A percentile compares a stretch with the other conserved stretches of the same genome.
These are phyloP conservation scores for Stentor coeruleus DNA, from an alignment of 73 alveolate genomes.

Conservation along the genomic window DNA sequence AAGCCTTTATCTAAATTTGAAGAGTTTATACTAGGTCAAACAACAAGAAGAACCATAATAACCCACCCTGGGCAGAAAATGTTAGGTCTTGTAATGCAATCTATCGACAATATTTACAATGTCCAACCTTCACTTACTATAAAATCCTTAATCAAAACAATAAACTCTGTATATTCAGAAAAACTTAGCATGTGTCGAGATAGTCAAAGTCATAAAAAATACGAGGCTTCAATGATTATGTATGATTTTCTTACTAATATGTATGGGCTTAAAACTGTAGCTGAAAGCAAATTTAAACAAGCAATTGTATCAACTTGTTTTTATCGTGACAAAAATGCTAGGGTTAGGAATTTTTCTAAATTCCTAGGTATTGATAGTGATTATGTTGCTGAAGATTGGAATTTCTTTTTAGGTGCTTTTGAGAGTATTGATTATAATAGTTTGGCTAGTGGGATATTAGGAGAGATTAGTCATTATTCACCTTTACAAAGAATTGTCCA, in stretches of 20 bases:
- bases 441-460: background rate
- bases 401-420: background rate
- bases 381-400: background rate
- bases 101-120: background rate
- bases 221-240: background rate
- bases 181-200: background rate
- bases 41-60: background rate
- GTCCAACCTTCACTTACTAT: background rate
- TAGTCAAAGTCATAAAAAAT: background rate
- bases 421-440: background rate
- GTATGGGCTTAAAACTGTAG: conserved; percentile 26
- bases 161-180: background rate
- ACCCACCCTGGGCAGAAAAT: conserved; percentile 13
- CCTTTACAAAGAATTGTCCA: background rate
- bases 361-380: background rate
- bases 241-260: conserved; percentile 2
- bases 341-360: conserved; percentile 4
- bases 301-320: conserved; percentile 14
- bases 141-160: background rate
- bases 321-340: too few species aligned
- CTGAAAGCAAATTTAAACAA: conserved; percentile 27
- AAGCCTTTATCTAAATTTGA: background rate
- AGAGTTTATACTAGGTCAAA: background rate
- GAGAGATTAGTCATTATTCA: background rate
- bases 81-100: background rate